Base-by-base conservation (phyloP, 2,329 filamentous ascomycete genomes). In the Epichloe gansuensis region DNA sequence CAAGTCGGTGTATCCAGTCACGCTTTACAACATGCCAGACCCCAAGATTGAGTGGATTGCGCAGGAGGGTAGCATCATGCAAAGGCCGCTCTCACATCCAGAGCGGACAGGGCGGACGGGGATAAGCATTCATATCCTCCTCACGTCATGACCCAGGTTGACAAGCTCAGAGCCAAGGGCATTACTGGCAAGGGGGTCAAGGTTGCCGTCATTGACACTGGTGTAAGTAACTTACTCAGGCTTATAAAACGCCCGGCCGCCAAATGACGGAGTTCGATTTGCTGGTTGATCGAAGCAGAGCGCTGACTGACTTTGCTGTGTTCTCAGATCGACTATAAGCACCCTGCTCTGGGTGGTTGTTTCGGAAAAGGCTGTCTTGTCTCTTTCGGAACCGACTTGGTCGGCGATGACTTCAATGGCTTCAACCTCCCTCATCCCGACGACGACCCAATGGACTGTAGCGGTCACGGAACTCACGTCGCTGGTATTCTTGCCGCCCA, bases 401-500 rank as follows among this genome's bases (percentile, higher is more conserved):
- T 82, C 17, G 81, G 80, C 17, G 77, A 84, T 52, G 67, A 66
- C 47, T 80, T 75, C 63, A 66, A 58, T 45, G 71, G 70, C 44
- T 52, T 55, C 48, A 70, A 70, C 56, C 65, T 60, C 1, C 71
- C 72, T 8, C 55, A 65, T 0, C 75, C 76, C 1, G 75, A 75
- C 56, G 46, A 64, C 2, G 75, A 80, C 56, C 80, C 80, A 2
- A 75, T 77, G 59, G 76, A 77, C 56, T 80, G 78, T 59, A 65
- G 62, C 2, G 80, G 80, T 2, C 81, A 85, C 63, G 81, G 81
- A 34, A 81, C 77, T 0, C 80, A 82, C 62, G 77, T 82, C 25
- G 73, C 80, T 2, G 82, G 82, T 35, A 83, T 80, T 55, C 74
- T 85, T 45, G 81, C 78, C 2, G 81, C 80, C 1, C 76, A 81